Evolutionary conservation across 2,329 filamentous ascomycete genomes (phyloP), one percentile per base, ranked within the genome.

Genomic region (Gremmenia infestans): DNA sequence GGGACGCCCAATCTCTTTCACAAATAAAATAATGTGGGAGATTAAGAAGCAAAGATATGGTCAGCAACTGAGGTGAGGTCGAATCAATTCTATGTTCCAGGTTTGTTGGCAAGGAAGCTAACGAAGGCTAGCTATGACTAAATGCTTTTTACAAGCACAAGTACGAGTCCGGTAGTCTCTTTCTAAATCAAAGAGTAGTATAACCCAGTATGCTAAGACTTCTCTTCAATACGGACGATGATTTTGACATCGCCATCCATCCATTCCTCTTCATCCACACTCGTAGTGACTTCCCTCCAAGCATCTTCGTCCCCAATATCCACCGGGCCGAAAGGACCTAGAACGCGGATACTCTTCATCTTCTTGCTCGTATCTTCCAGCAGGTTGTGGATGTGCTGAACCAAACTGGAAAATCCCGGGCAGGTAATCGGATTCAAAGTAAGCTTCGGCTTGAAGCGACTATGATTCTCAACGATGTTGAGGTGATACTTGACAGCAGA

Each of bases 231-330:
- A 32, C 64, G 51, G 17, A 63, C 57, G 15, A 69, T 52, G 49
- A 63, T 58, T 45, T 58, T 66, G 12, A 68, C 59, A 11, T 66
- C 62, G 49, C 65, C 63, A 57, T 70, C 67, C 67, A 70, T 65
- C 65, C 65, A 70, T 23, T 66, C 64, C n/a, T 53, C 52, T 12
- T 63, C 54, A 40, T 48, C 54, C 12, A 70, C 54, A 40, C 28
- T 51, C 32, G 50, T 40, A 9, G 68, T 45, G 40, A 58, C 57
- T 11, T 60, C 55, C 2, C 19, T 52, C 66, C 65, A 70, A 36
- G 39, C 56, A 15, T 64, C 61, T 35, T 69, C 64, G 23, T 60
- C 56, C 11, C 49, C 54, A 15, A 69, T 54, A 22, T 59, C 57
- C 5, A 65, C 47, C 46, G 67, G 45, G 4, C 67, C 65, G 39